Evolutionary conservation across 2,329 filamentous ascomycete genomes (phyloP).

Genomic region (Epichloe coenophiala): DNA sequence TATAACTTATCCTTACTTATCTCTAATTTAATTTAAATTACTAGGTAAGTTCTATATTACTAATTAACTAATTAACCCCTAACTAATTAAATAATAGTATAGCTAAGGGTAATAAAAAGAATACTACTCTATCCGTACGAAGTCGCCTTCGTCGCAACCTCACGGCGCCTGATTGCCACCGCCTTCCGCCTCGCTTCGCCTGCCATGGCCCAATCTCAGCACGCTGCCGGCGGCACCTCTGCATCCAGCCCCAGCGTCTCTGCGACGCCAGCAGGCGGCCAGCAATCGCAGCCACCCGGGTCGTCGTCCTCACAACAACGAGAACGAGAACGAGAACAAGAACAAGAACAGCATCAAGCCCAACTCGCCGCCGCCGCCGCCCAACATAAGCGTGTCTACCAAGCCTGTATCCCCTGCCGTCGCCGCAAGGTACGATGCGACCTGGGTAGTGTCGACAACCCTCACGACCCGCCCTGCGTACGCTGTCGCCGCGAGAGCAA

Average conservation of each 20-base stretch:
- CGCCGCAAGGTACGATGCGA: constrained; percentile 50
- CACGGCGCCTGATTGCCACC: constrained; percentile 2
- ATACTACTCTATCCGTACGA: background rate
- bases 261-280: constrained; percentile 6
- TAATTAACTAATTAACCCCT: no score
- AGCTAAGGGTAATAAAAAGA: no score
- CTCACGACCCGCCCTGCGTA: constrained; percentile 84
- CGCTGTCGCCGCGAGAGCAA: constrained; percentile 91
- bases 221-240: constrained; percentile 8
- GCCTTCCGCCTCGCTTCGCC: background rate
- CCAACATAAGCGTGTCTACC: constrained; percentile 46
- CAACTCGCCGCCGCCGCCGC: background rate
- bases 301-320: constrained; percentile 3
- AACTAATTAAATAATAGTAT: no score
- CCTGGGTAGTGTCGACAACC: constrained; percentile 73
- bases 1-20: no score
- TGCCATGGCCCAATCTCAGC: constrained; percentile 11
- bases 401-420: constrained; percentile 49
- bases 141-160: constrained; percentile 4
- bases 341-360: constrained; percentile 4
- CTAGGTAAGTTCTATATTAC: no score
- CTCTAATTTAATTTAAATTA: no score
- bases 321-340: background rate
- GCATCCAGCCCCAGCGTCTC: constrained; percentile 9
- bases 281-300: constrained; percentile 1